Conservation (phyloP, 2,329 filamentous ascomycete genomes). For the Scedosporium aurantiacum region DNA sequence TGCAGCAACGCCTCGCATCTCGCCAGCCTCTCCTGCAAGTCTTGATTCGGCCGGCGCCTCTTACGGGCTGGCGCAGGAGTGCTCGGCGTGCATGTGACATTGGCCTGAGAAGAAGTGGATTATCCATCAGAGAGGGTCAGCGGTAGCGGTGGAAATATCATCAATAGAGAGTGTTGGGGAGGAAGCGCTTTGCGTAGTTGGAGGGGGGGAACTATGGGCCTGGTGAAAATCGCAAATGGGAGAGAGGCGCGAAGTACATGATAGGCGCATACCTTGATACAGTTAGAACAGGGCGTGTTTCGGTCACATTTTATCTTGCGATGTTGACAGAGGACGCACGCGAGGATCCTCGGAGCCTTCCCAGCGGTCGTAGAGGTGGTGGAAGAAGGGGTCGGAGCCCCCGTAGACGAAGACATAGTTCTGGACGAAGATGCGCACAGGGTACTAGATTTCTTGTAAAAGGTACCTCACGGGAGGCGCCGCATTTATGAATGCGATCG, state of each 20-base stretch:
- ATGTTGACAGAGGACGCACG: slow-evolving; percentile 47
- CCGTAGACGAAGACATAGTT: neutral
- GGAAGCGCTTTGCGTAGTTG: neutral
- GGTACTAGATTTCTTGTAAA: too few species aligned
- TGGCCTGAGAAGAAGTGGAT: slow-evolving; percentile 29
- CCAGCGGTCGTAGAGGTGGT: slow-evolving; percentile 10
- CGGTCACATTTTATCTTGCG: slow-evolving; percentile 54
- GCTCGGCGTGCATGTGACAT: slow-evolving; percentile 47
- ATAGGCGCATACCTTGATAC: slow-evolving; percentile 38
- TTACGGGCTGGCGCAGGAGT: slow-evolving; percentile 50
- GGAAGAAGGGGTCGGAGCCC: neutral
- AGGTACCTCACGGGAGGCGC: neutral
- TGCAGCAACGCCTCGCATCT: slow-evolving; percentile 48
- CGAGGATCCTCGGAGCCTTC: slow-evolving; percentile 36
- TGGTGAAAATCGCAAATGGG: neutral
- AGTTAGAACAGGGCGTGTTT: slow-evolving; percentile 48
- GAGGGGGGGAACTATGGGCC: neutral
- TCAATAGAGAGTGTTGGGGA: neutral
- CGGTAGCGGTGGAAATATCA: neutral
- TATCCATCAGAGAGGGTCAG: neutral
- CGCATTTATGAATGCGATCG: neutral
- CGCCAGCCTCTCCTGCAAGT: slow-evolving; percentile 48
- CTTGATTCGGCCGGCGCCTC: slow-evolving; percentile 47
- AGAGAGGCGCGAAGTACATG: neutral
- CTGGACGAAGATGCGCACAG: neutral